Evolutionary conservation across 371 early-diverging fungal genomes (phyloP), one percentile per base, ranked within the genome.

Genomic region (Thermomucor indicae-seudaticae): DNA sequence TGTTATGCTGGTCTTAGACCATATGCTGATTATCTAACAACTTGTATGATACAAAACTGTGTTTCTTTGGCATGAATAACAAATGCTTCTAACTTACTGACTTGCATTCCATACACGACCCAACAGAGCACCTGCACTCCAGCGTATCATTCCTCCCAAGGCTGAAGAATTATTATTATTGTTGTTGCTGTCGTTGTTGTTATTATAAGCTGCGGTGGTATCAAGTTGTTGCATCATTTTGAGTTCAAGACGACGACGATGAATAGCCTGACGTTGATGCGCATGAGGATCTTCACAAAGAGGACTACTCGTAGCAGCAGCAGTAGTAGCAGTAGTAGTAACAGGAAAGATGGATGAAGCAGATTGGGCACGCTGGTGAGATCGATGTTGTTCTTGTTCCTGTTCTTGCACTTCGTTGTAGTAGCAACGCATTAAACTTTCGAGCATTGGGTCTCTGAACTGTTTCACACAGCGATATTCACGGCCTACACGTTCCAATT

Each of bases 401-500:
- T 39, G 29, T 52, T 59, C 30, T 37, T 49, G 30, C 29, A 45
- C 51, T 7, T 49, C n/a, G n/a, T n/a, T n/a, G n/a, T n/a, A 35
- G 3, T 64, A 22, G 23, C 66, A 70, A 0, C 75, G 57, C 4
- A 56, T 28, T 11, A 76, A 41, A 31, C 70, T 70, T 12, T 60
- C 58, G 8, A 43, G 43, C 68, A 76, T 64, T 7, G 77, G 77
- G 55, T 76, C 68, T 20, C 64, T 50, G 37, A 64, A 64, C 8
- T 56, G 47, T 41, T 56, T 47, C 11, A 76, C 57, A 30, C 62
- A 67, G 24, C 44, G 56, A 38, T 75, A 71, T 51, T 78, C 75
- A 23, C 70, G 52, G n/a, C 64, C 64, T 6, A 80, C 58, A 16
- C 67, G 62, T 25, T 78, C 76, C 11, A 70, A 45, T 46, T 78